phyloP scores from a whole-genome alignment of 345 rosid genomes.

The Psidium guajava region DNA sequence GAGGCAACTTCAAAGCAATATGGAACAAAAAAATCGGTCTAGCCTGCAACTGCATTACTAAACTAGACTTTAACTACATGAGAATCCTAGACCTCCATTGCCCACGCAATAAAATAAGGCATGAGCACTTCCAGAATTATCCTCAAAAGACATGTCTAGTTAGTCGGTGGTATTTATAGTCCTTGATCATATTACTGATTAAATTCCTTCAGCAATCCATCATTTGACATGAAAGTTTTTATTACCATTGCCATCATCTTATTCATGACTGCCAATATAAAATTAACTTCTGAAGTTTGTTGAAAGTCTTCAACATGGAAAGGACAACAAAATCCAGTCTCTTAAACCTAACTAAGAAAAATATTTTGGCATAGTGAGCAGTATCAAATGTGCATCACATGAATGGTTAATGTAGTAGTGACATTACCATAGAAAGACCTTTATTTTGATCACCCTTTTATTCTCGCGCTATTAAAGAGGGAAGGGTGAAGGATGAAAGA shows the following conservation, averaged over 20 bases:
- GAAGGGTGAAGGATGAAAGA: background rate
- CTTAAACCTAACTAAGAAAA: background rate
- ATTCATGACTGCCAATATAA: background rate
- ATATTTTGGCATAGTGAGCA: background rate
- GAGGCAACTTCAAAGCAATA: background rate
- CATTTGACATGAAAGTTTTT: background rate
- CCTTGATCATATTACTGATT: background rate
- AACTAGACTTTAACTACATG: background rate
- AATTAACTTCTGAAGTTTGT: background rate
- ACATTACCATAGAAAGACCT: background rate
- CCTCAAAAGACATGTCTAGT: background rate
- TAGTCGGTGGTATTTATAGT: background rate
- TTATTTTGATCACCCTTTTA: background rate
- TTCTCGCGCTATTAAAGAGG: background rate
- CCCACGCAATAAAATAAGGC: background rate
- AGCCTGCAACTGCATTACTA: background rate
- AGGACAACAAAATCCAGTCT: background rate
- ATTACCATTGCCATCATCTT: background rate
- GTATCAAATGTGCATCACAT: background rate
- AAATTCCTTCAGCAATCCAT: background rate
- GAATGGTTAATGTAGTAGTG: background rate
- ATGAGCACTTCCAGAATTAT: background rate
- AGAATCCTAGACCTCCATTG: background rate
- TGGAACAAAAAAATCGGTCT: background rate
- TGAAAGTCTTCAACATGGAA: background rate